phyloP scores from a whole-genome alignment of 345 rosid species.

The Excoecaria cochinchinensis region DNA sequence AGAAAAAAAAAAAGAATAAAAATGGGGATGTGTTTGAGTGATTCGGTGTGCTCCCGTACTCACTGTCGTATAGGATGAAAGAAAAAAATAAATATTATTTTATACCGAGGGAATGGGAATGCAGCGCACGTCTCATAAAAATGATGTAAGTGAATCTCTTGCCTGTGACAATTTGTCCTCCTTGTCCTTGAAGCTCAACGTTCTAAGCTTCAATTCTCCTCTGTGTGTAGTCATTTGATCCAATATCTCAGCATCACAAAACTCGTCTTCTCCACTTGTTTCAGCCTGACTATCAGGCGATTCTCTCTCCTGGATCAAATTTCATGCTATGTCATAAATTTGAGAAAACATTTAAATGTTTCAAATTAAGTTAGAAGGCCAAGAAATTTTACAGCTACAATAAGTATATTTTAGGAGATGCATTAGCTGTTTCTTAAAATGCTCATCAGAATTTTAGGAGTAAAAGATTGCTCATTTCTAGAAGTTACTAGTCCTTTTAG shows the following conservation, averaged over 20 bases:
- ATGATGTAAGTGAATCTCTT: background rate
- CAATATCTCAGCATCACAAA: constrained; percentile 66
- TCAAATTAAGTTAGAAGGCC: background rate
- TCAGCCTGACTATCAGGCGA: constrained; percentile 20
- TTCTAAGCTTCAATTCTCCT: constrained; percentile 74
- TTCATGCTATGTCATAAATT: constrained; percentile 2
- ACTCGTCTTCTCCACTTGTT: constrained; percentile 47
- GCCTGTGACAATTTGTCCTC: constrained; percentile 48
- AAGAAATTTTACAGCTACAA: background rate
- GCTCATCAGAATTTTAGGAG: background rate
- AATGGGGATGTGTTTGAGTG: too few species aligned
- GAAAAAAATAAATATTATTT: too few species aligned
- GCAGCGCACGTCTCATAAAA: too few species aligned
- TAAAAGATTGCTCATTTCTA: too few species aligned
- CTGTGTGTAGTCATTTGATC: constrained; percentile 78
- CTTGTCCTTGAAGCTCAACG: constrained; percentile 51
- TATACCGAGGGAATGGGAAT: too few species aligned
- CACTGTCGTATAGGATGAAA: too few species aligned
- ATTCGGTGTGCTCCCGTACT: background rate
- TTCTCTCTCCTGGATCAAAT: constrained; percentile 38
- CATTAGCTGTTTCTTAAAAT: background rate
- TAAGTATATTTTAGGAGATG: background rate
- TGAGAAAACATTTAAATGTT: background rate
- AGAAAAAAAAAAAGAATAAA: background rate
- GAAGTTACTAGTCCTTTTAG: background rate